These are phyloP conservation scores for Pogostemon cablin DNA, from an alignment of 257 asterid genomes.

Conservation along the genomic window DNA sequence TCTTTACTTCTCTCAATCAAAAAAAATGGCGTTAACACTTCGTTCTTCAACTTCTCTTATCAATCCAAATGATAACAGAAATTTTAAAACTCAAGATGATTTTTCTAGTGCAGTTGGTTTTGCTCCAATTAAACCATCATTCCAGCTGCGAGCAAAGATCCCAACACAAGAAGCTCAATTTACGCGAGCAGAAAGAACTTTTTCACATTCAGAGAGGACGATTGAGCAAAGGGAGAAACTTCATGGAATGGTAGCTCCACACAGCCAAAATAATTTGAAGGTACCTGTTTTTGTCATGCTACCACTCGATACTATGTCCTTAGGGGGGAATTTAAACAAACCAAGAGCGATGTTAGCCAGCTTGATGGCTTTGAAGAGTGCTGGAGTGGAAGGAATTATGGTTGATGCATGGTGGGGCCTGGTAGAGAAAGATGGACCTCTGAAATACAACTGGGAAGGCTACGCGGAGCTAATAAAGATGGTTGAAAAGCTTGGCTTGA, in stretches of 20 bases:
- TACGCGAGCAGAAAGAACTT: slow-evolving; percentile 29
- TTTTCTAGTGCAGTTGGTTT: slow-evolving; percentile 53
- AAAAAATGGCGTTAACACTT: slow-evolving; percentile 68
- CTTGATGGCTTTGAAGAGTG: slow-evolving; percentile 82
- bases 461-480: slow-evolving; percentile 75
- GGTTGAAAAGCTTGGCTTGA: slow-evolving; percentile 72
- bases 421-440: slow-evolving; percentile 90
- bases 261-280: slow-evolving; percentile 39
- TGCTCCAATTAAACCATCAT: slow-evolving; percentile 51
- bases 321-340: slow-evolving; percentile 67
- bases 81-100: slow-evolving; percentile 52
- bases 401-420: slow-evolving; percentile 98
- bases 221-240: slow-evolving; percentile 53
- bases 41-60: slow-evolving; percentile 68
- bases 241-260: slow-evolving; percentile 48
- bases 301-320: slow-evolving; percentile 76
- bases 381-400: slow-evolving; percentile 93
- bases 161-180: slow-evolving; percentile 47
- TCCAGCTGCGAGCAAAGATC: slow-evolving; percentile 50
- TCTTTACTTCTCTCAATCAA: background rate
- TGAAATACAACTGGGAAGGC: slow-evolving; percentile 89
- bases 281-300: slow-evolving; percentile 92
- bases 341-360: slow-evolving; percentile 84
- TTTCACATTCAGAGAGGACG: slow-evolving; percentile 35
- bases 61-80: slow-evolving; percentile 51